Evolutionary conservation across 305 asterid species (phyloP).

Genomic region (Fraxinus dipetala): DNA sequence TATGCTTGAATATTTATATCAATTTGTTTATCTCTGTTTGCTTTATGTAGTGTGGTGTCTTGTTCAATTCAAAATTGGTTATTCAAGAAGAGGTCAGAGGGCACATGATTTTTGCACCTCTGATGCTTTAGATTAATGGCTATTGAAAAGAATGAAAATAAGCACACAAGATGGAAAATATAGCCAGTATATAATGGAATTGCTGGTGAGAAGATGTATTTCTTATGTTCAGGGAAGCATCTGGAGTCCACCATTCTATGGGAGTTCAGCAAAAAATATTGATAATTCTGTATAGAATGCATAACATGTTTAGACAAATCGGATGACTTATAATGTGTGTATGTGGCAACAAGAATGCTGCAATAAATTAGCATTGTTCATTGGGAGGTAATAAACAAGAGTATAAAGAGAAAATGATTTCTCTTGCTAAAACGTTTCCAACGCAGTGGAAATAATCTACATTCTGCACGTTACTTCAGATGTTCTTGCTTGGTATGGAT

Average conservation of each 20-base stretch:
- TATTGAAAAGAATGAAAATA: not conserved
- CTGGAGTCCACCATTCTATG: not conserved
- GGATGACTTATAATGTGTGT: not conserved
- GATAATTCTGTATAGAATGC: not conserved
- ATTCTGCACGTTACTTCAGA: not conserved
- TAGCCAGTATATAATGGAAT: not conserved
- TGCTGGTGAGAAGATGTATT: not conserved
- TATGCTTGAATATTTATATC: not conserved
- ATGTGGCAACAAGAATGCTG: not conserved
- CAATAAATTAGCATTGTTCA: not conserved
- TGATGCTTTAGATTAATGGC: not conserved
- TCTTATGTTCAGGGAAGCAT: not conserved
- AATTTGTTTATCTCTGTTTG: not conserved
- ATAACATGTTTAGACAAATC: not conserved
- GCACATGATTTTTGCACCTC: not conserved
- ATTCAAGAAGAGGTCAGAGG: not conserved
- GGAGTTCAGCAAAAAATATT: not conserved
- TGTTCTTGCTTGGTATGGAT: not conserved
- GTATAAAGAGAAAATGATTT: not conserved
- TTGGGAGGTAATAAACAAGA: not conserved
- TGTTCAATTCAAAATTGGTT: constrained; percentile 4
- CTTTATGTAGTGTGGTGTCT: not conserved
- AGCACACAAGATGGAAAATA: not conserved
- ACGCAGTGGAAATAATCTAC: not conserved
- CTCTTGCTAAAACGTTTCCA: not conserved